These are phyloP conservation scores for Cinnamomum chago DNA, from an alignment of 164 flowering plant species.

Conservation along the genomic window DNA sequence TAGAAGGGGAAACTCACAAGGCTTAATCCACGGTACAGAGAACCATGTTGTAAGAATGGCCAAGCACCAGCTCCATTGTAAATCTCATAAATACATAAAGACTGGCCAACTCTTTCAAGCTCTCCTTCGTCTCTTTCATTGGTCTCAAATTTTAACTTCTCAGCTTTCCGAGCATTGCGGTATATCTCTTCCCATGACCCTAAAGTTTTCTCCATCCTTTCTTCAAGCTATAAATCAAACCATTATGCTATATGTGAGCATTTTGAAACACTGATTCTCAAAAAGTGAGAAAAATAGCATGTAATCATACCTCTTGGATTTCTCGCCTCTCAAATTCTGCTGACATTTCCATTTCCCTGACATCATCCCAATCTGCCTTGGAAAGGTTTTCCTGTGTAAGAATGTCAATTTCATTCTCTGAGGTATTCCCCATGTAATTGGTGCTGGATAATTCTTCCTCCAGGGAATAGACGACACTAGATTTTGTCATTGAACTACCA, in stretches of 20 bases:
- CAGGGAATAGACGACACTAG: constrained; percentile 49
- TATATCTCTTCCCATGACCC: constrained; percentile 87
- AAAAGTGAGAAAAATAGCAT: neutral
- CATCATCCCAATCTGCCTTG: constrained; percentile 58
- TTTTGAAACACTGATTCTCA: neutral
- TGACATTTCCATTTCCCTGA: constrained; percentile 49
- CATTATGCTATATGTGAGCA: constrained; percentile 17
- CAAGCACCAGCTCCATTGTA: constrained; percentile 85
- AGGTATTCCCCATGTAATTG: constrained; percentile 20
- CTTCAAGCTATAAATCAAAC: constrained; percentile 55
- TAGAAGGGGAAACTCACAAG: constrained; percentile 59
- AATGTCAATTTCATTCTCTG: constrained; percentile 31
- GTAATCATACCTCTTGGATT: constrained; percentile 60
- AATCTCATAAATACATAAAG: constrained; percentile 85
- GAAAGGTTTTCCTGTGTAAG: constrained; percentile 40
- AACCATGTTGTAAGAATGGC: constrained; percentile 92
- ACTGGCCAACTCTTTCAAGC: constrained; percentile 93
- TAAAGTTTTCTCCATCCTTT: constrained; percentile 60
- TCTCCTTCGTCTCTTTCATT: constrained; percentile 99
- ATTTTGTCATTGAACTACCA: constrained; percentile 17
- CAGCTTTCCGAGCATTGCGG: constrained; percentile 76
- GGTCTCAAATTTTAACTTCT: constrained; percentile 68
- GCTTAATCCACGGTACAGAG: constrained; percentile 93
- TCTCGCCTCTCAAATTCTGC: constrained; percentile 79
- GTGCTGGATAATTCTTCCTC: constrained; percentile 43